These are phyloP conservation scores for Tulasnella sp. DNA, from an alignment of 768 basidiomycete species.

Conservation along the genomic window DNA sequence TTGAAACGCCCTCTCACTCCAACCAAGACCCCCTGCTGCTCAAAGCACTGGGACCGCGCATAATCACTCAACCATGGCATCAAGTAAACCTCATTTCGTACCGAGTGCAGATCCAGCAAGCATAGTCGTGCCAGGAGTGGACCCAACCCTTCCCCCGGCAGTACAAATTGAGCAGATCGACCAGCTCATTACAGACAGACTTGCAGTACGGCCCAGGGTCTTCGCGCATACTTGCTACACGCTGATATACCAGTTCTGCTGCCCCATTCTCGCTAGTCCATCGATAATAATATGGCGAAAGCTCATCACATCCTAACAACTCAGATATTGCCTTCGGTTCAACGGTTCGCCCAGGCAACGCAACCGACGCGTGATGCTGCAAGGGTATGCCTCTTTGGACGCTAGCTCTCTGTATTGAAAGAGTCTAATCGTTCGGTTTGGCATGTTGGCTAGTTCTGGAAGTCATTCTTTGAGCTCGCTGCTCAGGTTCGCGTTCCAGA, in stretches of 20 bases:
- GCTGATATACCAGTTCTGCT: not conserved
- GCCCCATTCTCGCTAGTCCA: constrained; percentile 51
- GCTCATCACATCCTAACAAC: constrained; percentile 81
- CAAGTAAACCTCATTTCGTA: not conserved
- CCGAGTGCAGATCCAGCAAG: constrained; percentile 59
- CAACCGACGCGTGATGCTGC: constrained; percentile 88
- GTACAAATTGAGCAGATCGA: constrained; percentile 95
- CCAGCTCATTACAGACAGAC: constrained; percentile 85
- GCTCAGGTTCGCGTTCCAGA: constrained; percentile 81
- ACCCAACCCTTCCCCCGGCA: constrained; percentile 59
- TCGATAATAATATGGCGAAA: constrained; percentile 89
- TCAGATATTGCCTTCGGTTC: constrained; percentile 80
- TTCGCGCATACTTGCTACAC: not conserved
- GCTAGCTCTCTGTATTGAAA: not conserved
- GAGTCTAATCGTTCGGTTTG: not conserved
- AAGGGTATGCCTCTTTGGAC: constrained; percentile 50
- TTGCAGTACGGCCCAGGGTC: constrained; percentile 56
- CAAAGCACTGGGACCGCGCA: no score
- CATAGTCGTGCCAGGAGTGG: constrained; percentile 68
- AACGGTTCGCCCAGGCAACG: constrained; percentile 80
- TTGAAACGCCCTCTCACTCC: no score
- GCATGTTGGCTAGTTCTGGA: constrained; percentile 71
- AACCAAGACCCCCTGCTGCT: no score
- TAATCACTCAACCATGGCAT: not conserved
- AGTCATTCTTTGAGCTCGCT: constrained; percentile 90